Conservation (phyloP, 441 rosid genomes). For the Brassica hybrid region DNA sequence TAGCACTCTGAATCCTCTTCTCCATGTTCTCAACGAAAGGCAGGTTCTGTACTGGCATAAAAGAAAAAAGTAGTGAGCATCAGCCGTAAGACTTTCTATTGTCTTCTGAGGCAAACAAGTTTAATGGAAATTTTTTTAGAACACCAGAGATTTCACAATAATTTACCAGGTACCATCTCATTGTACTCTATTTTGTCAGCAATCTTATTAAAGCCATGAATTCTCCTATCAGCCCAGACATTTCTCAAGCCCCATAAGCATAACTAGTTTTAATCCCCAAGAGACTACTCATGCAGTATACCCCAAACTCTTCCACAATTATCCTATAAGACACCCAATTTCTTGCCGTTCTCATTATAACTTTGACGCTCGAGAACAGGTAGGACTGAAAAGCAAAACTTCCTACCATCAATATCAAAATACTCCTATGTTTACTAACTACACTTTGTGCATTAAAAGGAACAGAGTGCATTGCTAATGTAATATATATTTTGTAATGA, state of each 20-base stretch:
- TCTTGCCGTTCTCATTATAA: not conserved
- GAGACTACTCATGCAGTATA: slow-evolving; percentile 13
- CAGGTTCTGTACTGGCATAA: slow-evolving; percentile 24
- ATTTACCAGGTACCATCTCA: slow-evolving; percentile 17
- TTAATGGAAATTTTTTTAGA: not conserved
- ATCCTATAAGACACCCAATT: not conserved
- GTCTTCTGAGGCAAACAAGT: slow-evolving; percentile 27
- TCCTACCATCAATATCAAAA: not conserved
- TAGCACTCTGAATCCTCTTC: slow-evolving; percentile 91
- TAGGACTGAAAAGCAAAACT: not conserved
- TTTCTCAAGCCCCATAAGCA: not conserved
- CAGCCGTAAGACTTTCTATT: not conserved
- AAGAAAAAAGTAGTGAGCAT: slow-evolving; percentile 22
- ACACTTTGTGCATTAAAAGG: no score
- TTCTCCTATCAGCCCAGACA: slow-evolving; percentile 19
- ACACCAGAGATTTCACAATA: not conserved
- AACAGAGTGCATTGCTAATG: slow-evolving; percentile 7
- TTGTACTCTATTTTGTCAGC: not conserved
- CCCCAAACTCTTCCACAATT: not conserved
- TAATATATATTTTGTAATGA: slow-evolving; percentile 11
- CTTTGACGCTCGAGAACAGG: slow-evolving; percentile 6
- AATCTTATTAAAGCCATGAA: not conserved
- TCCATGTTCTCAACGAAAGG: slow-evolving; percentile 14
- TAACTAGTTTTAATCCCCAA: slow-evolving; percentile 21
- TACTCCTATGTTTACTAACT: not conserved